These are phyloP conservation scores for Tulasnella sp. DNA, from an alignment of 768 basidiomycete genomes.

Conservation along the genomic window DNA sequence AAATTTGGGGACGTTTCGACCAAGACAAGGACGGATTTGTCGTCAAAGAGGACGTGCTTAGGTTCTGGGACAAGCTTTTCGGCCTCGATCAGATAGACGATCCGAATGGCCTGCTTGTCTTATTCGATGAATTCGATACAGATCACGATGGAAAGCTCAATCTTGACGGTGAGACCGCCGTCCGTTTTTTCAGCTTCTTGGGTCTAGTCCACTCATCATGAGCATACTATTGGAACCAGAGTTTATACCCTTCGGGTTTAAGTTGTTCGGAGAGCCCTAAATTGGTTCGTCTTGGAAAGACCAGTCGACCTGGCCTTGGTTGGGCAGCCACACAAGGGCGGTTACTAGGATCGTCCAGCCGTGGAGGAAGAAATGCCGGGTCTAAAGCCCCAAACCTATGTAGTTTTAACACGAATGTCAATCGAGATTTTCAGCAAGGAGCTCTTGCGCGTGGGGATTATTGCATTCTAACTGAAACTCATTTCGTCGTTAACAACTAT, in stretches of 20 bases:
- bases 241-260: background rate
- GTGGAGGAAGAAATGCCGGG: too few relatives aligned
- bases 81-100: background rate
- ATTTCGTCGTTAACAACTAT: conserved; percentile 6
- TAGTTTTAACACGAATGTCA: background rate
- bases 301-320: background rate
- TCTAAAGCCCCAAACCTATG: background rate
- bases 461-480: background rate
- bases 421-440: background rate
- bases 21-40: background rate
- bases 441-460: background rate
- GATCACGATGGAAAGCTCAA: conserved; percentile 8
- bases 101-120: background rate
- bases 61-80: background rate
- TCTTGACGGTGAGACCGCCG: background rate
- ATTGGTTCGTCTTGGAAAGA: background rate
- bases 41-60: background rate
- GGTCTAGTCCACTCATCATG: background rate
- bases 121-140: background rate
- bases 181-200: background rate
- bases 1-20: background rate
- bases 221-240: background rate
- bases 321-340: too few relatives aligned
- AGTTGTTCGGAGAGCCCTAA: background rate
- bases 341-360: too few relatives aligned